A percentile compares a stretch with the other conserved stretches of the same genome.
These are phyloP conservation scores for Dendrobium nobile DNA, from an alignment of 106 monocot species.

Conservation along the genomic window DNA sequence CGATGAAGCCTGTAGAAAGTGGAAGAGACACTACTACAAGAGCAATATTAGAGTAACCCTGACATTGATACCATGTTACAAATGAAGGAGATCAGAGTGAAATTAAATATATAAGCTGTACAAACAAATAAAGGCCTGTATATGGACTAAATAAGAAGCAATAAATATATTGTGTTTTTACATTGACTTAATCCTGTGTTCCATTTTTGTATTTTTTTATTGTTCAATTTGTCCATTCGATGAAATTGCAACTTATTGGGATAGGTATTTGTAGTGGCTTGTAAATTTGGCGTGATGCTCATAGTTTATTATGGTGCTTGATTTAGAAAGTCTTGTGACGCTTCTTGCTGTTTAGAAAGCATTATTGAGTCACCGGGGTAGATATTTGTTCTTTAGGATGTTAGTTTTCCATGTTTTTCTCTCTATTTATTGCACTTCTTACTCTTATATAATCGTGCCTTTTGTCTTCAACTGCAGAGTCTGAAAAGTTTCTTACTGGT, in stretches of 20 bases:
- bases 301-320: neutral
- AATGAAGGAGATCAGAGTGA: too few species aligned
- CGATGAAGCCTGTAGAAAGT: too few species aligned
- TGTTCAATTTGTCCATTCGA: neutral
- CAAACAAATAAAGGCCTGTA: too few species aligned
- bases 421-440: neutral
- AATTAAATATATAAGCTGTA: too few species aligned
- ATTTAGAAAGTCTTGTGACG: neutral
- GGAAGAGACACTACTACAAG: too few species aligned
- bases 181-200: neutral
- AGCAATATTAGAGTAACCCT: too few species aligned
- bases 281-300: neutral
- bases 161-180: too few species aligned
- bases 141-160: too few species aligned
- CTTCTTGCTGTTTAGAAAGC: neutral
- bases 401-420: neutral
- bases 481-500: conserved; percentile 11
- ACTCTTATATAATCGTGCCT: neutral
- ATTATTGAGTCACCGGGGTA: neutral
- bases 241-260: neutral
- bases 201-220: neutral
- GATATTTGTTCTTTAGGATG: neutral
- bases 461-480: conserved; percentile 11
- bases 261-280: neutral
- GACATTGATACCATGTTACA: too few species aligned